These are phyloP conservation scores for Podospora pseudoanserina DNA, from an alignment of 495 filamentous ascomycete genomes.

Conservation along the genomic window DNA sequence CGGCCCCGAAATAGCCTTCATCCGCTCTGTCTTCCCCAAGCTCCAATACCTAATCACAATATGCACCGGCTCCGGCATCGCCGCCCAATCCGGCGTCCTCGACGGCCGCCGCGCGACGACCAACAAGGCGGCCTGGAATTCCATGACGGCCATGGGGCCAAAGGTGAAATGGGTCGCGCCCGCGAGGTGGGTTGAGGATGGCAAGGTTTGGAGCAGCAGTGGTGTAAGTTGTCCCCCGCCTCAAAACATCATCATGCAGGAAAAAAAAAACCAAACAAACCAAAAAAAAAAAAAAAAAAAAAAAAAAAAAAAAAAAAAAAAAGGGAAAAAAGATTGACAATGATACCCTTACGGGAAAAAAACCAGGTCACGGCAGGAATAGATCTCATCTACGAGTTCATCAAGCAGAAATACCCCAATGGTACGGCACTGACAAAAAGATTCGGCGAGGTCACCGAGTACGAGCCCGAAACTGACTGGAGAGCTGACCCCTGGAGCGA, in stretches of 20 bases:
- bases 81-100: constrained; percentile 47
- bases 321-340: not conserved
- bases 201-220: constrained; percentile 29
- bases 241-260: no score
- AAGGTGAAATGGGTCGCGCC: constrained; percentile 26
- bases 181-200: constrained; percentile 29
- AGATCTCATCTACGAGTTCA: constrained; percentile 21
- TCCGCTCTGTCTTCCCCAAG: constrained; percentile 34
- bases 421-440: constrained; percentile 16
- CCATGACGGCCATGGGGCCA: constrained; percentile 19
- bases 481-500: constrained; percentile 19
- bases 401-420: constrained; percentile 24
- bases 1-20: constrained; percentile 35
- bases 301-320: not conserved
- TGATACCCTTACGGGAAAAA: not conserved
- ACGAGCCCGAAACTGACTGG: constrained; percentile 16
- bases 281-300: no score
- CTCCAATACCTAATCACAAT: constrained; percentile 51
- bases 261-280: no score
- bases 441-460: constrained; percentile 14
- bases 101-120: constrained; percentile 51
- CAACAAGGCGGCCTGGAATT: constrained; percentile 56
- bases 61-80: constrained; percentile 49
- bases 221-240: constrained; percentile 14
- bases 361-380: constrained; percentile 22